These are phyloP conservation scores for Senna tora DNA, from an alignment of 306 rosid species.

Conservation along the genomic window DNA sequence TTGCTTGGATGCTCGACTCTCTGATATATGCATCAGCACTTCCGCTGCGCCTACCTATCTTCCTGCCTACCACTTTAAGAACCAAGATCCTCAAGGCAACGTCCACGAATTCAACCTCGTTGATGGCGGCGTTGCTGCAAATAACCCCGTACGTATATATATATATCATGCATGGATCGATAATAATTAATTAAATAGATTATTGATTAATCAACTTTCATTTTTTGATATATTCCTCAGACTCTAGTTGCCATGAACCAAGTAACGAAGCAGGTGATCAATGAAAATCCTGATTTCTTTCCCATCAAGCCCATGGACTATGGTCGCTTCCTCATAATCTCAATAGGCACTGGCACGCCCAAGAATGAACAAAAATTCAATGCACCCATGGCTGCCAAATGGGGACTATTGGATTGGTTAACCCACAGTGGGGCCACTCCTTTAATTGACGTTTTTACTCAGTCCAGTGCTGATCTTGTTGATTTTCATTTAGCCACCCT, in stretches of 20 bases:
- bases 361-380: conserved; percentile 30
- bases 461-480: conserved; percentile 32
- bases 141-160: conserved; percentile 43
- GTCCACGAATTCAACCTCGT: conserved; percentile 47
- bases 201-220: conserved; percentile 3
- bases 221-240: conserved; percentile 35
- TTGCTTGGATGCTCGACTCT: conserved; percentile 39
- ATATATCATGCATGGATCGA: too few relatives aligned
- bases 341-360: conserved; percentile 38
- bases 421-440: conserved; percentile 8
- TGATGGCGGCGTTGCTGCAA: conserved; percentile 57
- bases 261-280: conserved; percentile 24
- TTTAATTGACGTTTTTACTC: conserved; percentile 21
- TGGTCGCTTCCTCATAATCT: conserved; percentile 27
- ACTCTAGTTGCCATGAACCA: conserved; percentile 34
- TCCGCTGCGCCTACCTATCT: conserved; percentile 55
- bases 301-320: conserved; percentile 33
- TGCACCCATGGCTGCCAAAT: conserved; percentile 26
- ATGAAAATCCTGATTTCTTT: conserved; percentile 32
- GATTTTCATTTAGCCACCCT: conserved; percentile 27
- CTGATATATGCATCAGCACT: conserved; percentile 50
- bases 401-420: conserved; percentile 38
- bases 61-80: conserved; percentile 47
- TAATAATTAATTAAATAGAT: too few relatives aligned
- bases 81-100: conserved; percentile 31